phyloP scores from a whole-genome alignment of 306 rosid species.

The Citrullus amarus region DNA sequence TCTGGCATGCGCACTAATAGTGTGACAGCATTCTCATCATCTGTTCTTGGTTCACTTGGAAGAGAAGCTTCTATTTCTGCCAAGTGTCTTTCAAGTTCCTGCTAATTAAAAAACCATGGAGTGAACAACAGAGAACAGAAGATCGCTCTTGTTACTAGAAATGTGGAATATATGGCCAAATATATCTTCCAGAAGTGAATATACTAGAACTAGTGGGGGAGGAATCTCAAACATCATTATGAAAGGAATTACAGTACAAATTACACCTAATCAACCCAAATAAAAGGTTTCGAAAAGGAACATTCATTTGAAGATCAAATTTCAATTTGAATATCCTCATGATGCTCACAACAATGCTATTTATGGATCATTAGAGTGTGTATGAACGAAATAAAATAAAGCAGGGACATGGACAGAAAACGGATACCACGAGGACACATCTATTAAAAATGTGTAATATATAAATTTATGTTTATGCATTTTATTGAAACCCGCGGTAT shows the following conservation, averaged over 20 bases:
- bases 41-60: slow-evolving; percentile 66
- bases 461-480: background rate
- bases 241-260: background rate
- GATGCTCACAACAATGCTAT: background rate
- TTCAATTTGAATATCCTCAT: background rate
- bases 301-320: background rate
- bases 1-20: slow-evolving; percentile 86
- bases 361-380: no score
- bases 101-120: slow-evolving; percentile 13
- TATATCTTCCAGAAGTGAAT: background rate
- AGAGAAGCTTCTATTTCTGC: slow-evolving; percentile 70
- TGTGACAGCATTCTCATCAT: slow-evolving; percentile 64
- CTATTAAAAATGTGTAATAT: background rate
- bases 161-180: background rate
- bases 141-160: background rate
- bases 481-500: background rate
- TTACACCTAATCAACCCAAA: background rate
- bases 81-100: slow-evolving; percentile 76
- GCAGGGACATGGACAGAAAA: background rate
- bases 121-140: background rate
- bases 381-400: background rate
- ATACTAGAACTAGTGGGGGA: background rate
- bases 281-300: background rate
- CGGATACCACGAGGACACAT: background rate
- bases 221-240: background rate